Evolutionary conservation across 306 rosid genomes (phyloP), one percentile per base, ranked within the genome.

Genomic region (Pueraria montana): DNA sequence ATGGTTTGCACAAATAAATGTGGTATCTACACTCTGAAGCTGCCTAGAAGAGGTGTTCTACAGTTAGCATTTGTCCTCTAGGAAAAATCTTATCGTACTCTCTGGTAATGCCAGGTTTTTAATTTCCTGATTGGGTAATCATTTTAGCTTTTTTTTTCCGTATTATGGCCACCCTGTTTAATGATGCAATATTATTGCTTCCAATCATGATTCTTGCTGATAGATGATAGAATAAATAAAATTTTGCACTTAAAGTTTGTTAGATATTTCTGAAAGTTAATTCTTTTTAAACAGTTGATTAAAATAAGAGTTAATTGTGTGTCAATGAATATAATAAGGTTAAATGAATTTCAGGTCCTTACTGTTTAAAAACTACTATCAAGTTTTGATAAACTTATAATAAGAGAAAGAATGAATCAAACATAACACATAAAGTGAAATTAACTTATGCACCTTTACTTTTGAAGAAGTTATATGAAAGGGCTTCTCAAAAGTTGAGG

Each of bases 41-140:
- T 81, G 2, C 74, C 43, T 62, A 46, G 61, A 72, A 72, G 68
- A 72, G 50, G 50, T 38, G 63, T 72, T 83, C 73, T 76, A 58
- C 36, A 32, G 53, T 53, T 53, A 24, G 32, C 20, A 11, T 52
- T 26, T 49, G 64, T 72, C 53, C 74, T 48, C 17, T 30, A 43
- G 62, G 72, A 82, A 76, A 76, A 67, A 76, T 55, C 45, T 45
- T 56, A 30, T 45, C 58, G 27, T 76, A 18, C 30, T 63, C 27
- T 34, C 36, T 65, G 64, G 36, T n/a, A 65, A 52, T 64, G 32
- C 36, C 24, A 17, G 43, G 6, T n/a, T 40, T 59, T 59, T 12
- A 45, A 32, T 80, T 72, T n/a, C 62, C 62, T 80, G 43, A 27
- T 55, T 10, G 43, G 49, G 50, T 18, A 56, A 27, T 70, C 34